Conservation (phyloP, 2,329 filamentous ascomycete genomes). For the Xylaria sp. region DNA sequence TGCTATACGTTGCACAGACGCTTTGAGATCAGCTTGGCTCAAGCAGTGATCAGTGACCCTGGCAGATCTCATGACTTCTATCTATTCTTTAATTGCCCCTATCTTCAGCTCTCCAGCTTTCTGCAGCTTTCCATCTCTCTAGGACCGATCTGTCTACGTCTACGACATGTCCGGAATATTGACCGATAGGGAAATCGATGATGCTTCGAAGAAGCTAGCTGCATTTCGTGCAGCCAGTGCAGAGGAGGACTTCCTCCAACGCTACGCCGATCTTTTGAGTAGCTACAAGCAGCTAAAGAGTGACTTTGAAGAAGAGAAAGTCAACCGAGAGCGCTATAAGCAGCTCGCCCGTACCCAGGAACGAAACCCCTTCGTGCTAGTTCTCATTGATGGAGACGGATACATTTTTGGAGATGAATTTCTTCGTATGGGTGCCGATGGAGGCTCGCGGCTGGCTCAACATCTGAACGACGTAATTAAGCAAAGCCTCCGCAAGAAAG, state of each 20-base stretch:
- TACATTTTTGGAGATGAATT: slow-evolving; percentile 65
- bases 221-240: slow-evolving; percentile 46
- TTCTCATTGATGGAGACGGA: slow-evolving; percentile 71
- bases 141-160: background rate
- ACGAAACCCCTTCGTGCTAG: slow-evolving; percentile 67
- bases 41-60: slow-evolving; percentile 1
- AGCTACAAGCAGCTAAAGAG: slow-evolving; percentile 65
- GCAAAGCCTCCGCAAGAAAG: slow-evolving; percentile 57
- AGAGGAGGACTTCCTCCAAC: slow-evolving; percentile 48
- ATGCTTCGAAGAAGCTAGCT: slow-evolving; percentile 46
- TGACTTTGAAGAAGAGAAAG: slow-evolving; percentile 67
- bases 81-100: slow-evolving; percentile 1
- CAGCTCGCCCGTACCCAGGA: slow-evolving; percentile 60
- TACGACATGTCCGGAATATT: slow-evolving; percentile 39
- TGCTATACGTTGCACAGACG: background rate
- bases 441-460: slow-evolving; percentile 65
- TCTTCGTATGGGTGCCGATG: slow-evolving; percentile 59
- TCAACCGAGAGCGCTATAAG: slow-evolving; percentile 65
- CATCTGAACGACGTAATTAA: slow-evolving; percentile 62
- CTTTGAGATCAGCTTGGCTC: background rate
- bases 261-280: slow-evolving; percentile 57
- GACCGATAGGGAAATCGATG: slow-evolving; percentile 46
- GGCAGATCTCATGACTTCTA: background rate
- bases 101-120: background rate
- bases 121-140: background rate